Evolutionary conservation across 208 protist species (phyloP), one percentile per base, ranked within the genome.

Genomic region (Leishmania major): DNA sequence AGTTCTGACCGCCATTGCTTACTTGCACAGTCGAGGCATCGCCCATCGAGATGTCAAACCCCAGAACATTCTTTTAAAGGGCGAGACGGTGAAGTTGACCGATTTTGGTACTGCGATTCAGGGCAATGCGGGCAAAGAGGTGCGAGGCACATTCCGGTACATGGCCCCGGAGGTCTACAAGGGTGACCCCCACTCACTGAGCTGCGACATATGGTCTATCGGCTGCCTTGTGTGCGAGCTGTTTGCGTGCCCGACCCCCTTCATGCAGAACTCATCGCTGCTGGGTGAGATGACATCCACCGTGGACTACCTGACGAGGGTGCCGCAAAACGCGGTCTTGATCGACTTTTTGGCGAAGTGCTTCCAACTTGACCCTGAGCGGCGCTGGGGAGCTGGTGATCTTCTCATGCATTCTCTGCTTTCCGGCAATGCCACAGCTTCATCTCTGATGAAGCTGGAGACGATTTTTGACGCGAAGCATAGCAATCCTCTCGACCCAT

Each of bases 41-140:
- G 98, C 99, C n/a, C 99, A 99, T 87, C 88, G 99, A 45, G 99
- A 99, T 84, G 94, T 99, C 77, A 99, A 99, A 89, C 99, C 98
- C 25, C 98, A 99, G 81, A 99, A 99, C 86, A 99, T 98, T 86
- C 88, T 98, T 31, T 79, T 98, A 49, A 97, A 95, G 75, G 92
- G 89, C 31, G 90, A 97, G 60, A 89, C 81, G 19, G 87, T 99
- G 31, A 99, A 99, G 87, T 89, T 99, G 66, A 98, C 98, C n/a
- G 99, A 99, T 86, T 99, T 99, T 87, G 99, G 99, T 66, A 97
- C 94, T 22, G 93, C 95, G 1, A 85, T 94, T 4, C 84, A 96
- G 72, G 84, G 96, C 13, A 86, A 90, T 31, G 88, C 89, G 49
- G 90, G 81, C 40, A 94, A 92, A 79, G 93, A 94, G 80, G 93